Base-by-base conservation (phyloP, 371 early-diverging fungal genomes). In the Lichtheimia ornata region DNA sequence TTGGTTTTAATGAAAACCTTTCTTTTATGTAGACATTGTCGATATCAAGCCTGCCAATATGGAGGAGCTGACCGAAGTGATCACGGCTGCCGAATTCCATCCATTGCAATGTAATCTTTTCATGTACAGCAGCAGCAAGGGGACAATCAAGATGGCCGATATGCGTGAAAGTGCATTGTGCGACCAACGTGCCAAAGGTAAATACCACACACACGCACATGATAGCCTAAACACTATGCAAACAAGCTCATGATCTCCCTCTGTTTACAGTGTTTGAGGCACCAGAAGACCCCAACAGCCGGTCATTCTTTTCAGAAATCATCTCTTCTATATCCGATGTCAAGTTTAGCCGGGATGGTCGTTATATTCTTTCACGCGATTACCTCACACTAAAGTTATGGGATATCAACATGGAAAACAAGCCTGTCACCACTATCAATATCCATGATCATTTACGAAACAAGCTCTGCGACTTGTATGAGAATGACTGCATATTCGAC, bases 401-500 rank as follows among this genome's bases (percentile, higher is more conserved):
- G 98, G 98, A 97, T 71, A 86, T 96, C 74, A 93, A 92, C 77
- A 97, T 96, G 96, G 93, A 95, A 61, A 88, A 75, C 55, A 84
- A 87, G 71, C 98, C 98, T 1, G 88, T 97, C 22, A 84, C 91
- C 68, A 91, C 92, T 40, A 93, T 97, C 76, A 87, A 82, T 70
- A 91, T 96, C 44, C 97, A 97, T 71, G 95, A 97, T 69, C 91
- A 94, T 64, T 79, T 97, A 30, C 84, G 91, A 66, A 86, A 84
- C 76, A 97, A 96, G 71, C 86, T 97, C 18, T 97, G 96, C 75
- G 97, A 97, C 65, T 81, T 97, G 55, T 97, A 97, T 76, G 98
- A 97, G 67, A 97, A 94, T 77, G 98, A 97, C 72, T 95, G 94
- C 78, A 97, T 97, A 74, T 97, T 97, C 83, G 98, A 97, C 85